These are phyloP conservation scores for Quillaja saponaria DNA, from an alignment of 306 rosid species.

Conservation along the genomic window DNA sequence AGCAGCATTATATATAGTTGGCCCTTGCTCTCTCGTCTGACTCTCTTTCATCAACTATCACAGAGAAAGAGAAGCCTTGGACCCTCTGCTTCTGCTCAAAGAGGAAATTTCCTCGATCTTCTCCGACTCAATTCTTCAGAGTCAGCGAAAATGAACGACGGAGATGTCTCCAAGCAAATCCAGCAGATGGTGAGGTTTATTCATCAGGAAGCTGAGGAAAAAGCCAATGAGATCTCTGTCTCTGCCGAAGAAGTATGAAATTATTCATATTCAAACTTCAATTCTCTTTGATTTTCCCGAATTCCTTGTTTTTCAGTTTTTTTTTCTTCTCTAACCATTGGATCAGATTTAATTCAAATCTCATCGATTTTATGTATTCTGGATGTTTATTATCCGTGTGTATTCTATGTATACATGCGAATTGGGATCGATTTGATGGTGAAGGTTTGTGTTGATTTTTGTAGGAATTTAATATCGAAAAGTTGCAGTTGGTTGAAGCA, in stretches of 20 bases:
- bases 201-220: conserved; percentile 95
- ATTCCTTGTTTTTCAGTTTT: conserved; percentile 2
- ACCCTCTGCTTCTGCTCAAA: neutral
- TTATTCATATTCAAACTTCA: neutral
- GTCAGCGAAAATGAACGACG: conserved; percentile 72
- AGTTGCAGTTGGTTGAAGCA: conserved; percentile 88
- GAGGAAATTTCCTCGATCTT: conserved; percentile 29
- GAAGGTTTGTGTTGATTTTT: neutral
- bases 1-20: neutral
- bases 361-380: neutral
- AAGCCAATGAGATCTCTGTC: conserved; percentile 95
- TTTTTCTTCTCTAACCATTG: neutral
- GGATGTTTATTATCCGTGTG: neutral
- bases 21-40: conserved; percentile 1
- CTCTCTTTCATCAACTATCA: conserved; percentile 12
- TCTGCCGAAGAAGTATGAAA: conserved; percentile 80
- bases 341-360: neutral
- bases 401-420: neutral
- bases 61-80: conserved; percentile 25
- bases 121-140: conserved; percentile 38
- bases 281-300: conserved; percentile 4
- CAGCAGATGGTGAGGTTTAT: conserved; percentile 97
- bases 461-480: conserved; percentile 95
- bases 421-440: conserved; percentile 21
- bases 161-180: conserved; percentile 96